These are phyloP conservation scores for Penicillium maclennaniae DNA, from an alignment of 495 filamentous ascomycete genomes.

Conservation along the genomic window DNA sequence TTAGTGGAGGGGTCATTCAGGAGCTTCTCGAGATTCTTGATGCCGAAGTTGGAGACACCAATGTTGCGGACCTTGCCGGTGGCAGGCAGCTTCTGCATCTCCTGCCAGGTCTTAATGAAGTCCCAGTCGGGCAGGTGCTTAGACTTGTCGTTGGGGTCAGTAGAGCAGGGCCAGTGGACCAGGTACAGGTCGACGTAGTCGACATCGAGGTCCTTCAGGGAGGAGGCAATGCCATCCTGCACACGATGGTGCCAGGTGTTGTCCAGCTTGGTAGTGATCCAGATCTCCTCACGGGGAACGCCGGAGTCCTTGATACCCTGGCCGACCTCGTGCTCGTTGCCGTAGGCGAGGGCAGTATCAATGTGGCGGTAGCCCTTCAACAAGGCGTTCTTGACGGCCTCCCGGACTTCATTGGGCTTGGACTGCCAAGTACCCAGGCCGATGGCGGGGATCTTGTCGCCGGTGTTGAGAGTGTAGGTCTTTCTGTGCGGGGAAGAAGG, in stretches of 20 bases:
- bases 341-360: constrained; percentile 75
- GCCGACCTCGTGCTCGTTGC: constrained; percentile 81
- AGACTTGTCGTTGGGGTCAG: constrained; percentile 51
- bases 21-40: constrained; percentile 56
- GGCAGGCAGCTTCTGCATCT: constrained; percentile 77
- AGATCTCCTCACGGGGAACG: constrained; percentile 76
- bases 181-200: constrained; percentile 85
- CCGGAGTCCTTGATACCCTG: constrained; percentile 75
- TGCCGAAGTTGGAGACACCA: constrained; percentile 61
- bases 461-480: constrained; percentile 74
- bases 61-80: constrained; percentile 76
- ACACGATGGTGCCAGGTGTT: constrained; percentile 75
- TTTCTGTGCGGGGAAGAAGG: constrained; percentile 35
- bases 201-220: constrained; percentile 63
- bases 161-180: constrained; percentile 78
- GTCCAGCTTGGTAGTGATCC: constrained; percentile 84
- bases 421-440: constrained; percentile 85
- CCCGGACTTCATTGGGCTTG: constrained; percentile 57
- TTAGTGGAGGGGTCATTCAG: constrained; percentile 50
- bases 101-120: constrained; percentile 77
- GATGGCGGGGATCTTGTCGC: constrained; percentile 72
- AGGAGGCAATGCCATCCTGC: constrained; percentile 63
- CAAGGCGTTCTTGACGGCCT: constrained; percentile 74
- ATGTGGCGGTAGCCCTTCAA: constrained; percentile 70
- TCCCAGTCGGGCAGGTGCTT: constrained; percentile 68